phyloP scores from a whole-genome alignment of 2,329 filamentous ascomycete species.

The Penicillium sp. region DNA sequence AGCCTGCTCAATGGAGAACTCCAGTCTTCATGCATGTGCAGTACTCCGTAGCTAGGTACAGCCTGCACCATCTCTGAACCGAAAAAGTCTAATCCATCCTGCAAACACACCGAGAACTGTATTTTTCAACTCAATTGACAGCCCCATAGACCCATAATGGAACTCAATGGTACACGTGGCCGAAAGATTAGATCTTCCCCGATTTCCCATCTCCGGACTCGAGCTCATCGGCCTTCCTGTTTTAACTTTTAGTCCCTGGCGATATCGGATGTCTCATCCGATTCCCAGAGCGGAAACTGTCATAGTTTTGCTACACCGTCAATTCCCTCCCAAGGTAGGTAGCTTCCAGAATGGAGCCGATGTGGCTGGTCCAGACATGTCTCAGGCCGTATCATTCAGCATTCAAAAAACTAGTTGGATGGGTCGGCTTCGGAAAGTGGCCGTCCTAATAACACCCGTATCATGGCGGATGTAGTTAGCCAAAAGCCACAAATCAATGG shows the following conservation, averaged over 20 bases:
- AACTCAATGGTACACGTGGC: background rate
- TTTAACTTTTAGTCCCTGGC: background rate
- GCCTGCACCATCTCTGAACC: background rate
- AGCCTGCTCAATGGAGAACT: background rate
- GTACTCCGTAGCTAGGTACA: no score
- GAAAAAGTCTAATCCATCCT: background rate
- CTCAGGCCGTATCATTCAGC: background rate
- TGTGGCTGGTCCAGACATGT: background rate
- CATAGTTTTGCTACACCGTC: no score
- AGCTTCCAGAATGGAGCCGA: background rate
- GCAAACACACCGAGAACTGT: background rate
- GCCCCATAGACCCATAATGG: background rate
- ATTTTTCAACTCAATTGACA: background rate
- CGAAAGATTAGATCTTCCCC: slow-evolving; percentile 9
- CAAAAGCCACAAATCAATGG: background rate
- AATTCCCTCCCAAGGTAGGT: background rate
- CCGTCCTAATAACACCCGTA: background rate
- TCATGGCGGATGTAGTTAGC: background rate
- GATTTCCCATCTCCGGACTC: background rate
- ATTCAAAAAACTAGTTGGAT: background rate
- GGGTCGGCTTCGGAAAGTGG: background rate
- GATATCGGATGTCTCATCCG: slow-evolving; percentile 5
- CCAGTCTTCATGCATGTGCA: background rate
- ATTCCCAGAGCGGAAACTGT: background rate
- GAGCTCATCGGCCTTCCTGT: background rate